A percentile compares a stretch with the other conserved stretches of the same genome.
Conservation (phyloP, 139 green algal genomes). For the Micromonas pusilla region DNA sequence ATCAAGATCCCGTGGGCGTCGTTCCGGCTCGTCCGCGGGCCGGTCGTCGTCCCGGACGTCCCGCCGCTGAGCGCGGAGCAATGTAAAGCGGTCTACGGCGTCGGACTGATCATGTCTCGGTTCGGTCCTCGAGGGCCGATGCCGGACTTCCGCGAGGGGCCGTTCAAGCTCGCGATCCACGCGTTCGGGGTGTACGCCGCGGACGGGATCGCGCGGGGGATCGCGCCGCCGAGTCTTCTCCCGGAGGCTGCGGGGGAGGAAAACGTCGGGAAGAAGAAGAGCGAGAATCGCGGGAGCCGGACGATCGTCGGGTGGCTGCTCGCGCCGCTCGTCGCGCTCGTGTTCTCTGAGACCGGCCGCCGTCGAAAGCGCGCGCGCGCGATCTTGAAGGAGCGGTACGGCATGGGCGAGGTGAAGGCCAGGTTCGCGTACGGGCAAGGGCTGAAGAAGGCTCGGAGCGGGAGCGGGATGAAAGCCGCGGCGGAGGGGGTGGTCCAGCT, state of each 20-base stretch:
- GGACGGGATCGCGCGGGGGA: not conserved
- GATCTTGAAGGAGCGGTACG: slow-evolving; percentile 21
- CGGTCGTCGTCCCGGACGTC: slow-evolving; percentile 4
- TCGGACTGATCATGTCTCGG: slow-evolving; percentile 15
- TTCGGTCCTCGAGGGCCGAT: slow-evolving; percentile 20
- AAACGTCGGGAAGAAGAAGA: not conserved
- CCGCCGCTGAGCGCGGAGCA: slow-evolving; percentile 18
- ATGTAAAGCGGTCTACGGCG: not conserved
- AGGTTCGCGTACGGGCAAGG: not conserved
- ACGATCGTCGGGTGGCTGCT: not conserved
- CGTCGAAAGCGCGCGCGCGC: not conserved
- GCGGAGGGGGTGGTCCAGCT: not conserved
- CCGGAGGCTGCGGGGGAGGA: not conserved
- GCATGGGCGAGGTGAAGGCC: not conserved
- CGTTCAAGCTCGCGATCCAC: slow-evolving; percentile 10
- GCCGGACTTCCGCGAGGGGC: slow-evolving; percentile 17
- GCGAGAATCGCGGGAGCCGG: not conserved
- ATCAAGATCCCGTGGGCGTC: not conserved
- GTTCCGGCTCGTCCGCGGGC: slow-evolving; percentile 20
- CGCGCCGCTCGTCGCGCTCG: not conserved
- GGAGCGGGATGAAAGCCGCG: not conserved
- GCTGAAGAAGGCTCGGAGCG: not conserved
- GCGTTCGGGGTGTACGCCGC: not conserved
- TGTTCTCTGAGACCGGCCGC: slow-evolving; percentile 13
- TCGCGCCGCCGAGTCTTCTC: not conserved